Evolutionary conservation across 352 stramenopile species (phyloP), one percentile per base, ranked within the genome.

Genomic region (Globisporangium alternatum): DNA sequence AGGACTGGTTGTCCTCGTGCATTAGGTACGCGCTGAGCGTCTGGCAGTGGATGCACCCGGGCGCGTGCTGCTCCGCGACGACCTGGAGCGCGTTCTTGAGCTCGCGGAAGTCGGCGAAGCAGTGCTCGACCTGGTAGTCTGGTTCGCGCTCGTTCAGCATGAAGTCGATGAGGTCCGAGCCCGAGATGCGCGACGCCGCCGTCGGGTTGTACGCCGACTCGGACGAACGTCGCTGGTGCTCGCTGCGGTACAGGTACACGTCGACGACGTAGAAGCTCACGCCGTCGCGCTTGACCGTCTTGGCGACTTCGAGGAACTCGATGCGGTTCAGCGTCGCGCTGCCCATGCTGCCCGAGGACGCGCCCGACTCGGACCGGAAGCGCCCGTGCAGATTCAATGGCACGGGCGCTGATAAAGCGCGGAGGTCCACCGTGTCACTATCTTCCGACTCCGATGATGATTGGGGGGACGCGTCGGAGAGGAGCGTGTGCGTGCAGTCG

Each of bases 81-180:
- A 47, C 44, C 21, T 60, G 51, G 1, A 70, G 43, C 19, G 43
- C 35, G 15, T 52, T 33, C 44, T 62, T 47, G 25, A 70, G 53
- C 49, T 58, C 31, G 7, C 39, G 45, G 31, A 70, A 70, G 19
- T 62, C 65, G 30, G 19, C 22, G 37, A 63, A 70, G 41, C 60
- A 33, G 59, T 70, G 65, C n/a, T 66, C 59, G 12, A 70, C 59
- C 15, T 70, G 59, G 53, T 67, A 70, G 44, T 62, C 59, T 21
- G 65, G 62, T 45, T 58, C 52, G 13, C 59, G 52, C 37, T 60
- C 60, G 48, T 31, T 21, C 13, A 55, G 48, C 37, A 60, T 59
- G 7, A 60, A 30, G 15, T 58, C 41, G 25, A 33, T 53, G 21
- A 66, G 35, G 7, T 57, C 35, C 13, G 37, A 43, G 12, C 28